Conservation (phyloP, 495 filamentous ascomycete species). For the Apodospora peruviana region DNA sequence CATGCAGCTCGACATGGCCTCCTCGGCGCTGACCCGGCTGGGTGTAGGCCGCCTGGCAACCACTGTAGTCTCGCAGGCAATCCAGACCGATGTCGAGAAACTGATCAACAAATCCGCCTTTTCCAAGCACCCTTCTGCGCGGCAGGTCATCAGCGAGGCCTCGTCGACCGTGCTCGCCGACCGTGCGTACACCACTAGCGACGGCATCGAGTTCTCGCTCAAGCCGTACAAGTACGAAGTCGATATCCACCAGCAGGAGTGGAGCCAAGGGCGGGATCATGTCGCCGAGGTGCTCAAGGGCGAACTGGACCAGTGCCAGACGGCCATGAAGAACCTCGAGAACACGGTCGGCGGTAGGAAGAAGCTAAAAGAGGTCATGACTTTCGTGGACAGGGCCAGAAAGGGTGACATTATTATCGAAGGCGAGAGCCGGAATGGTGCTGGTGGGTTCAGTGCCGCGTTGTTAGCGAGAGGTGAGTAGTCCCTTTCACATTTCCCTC, state of each 20-base stretch:
- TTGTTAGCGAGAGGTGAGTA: conserved; percentile 70
- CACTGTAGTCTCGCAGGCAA: conserved; percentile 75
- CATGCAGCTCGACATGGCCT: conserved; percentile 87
- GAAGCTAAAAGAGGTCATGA: conserved; percentile 84
- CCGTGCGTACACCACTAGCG: conserved; percentile 89
- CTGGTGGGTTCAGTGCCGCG: conserved; percentile 84
- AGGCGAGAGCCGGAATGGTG: conserved; percentile 74
- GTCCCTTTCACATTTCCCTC: not conserved
- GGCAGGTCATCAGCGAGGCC: conserved; percentile 84
- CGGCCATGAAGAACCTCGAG: conserved; percentile 70
- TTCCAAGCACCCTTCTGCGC: conserved; percentile 80
- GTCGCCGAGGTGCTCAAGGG: conserved; percentile 70
- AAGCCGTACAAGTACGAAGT: conserved; percentile 98
- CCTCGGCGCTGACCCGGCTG: conserved; percentile 82
- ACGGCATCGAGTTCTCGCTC: conserved; percentile 99
- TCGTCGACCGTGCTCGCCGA: conserved; percentile 85
- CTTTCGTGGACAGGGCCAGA: conserved; percentile 81
- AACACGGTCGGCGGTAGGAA: conserved; percentile 66
- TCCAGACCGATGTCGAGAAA: conserved; percentile 79
- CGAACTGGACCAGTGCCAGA: conserved; percentile 77
- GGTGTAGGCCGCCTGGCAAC: conserved; percentile 91
- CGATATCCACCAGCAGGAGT: conserved; percentile 86
- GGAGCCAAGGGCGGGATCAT: conserved; percentile 76
- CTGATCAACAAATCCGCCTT: conserved; percentile 78
- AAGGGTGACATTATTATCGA: conserved; percentile 80